These are phyloP conservation scores for Podaxis carcinomalis DNA, from an alignment of 768 basidiomycete genomes.

Conservation along the genomic window DNA sequence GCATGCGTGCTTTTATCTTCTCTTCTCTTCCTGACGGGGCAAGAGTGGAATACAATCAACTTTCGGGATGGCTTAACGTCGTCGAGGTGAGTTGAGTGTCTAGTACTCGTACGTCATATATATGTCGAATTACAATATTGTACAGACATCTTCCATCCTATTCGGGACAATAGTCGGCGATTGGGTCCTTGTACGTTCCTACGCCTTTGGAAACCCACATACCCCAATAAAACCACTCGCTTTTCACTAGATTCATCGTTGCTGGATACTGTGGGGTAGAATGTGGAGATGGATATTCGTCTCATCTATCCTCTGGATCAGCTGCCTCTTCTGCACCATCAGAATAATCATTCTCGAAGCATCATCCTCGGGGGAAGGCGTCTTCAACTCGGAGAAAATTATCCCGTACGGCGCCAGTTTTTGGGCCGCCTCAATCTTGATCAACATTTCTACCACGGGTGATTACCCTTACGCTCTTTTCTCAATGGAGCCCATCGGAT, in stretches of 20 bases:
- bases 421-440: constrained; percentile 4
- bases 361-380: background rate
- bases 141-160: background rate
- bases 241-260: constrained; percentile 1
- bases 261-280: constrained; percentile 6
- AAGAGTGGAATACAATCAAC: background rate
- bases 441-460: constrained; percentile 9
- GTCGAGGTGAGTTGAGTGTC: background rate
- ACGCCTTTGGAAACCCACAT: background rate
- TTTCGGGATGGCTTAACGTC: constrained; percentile 4
- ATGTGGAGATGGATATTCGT: background rate
- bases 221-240: too few relatives aligned
- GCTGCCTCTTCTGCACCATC: constrained; percentile 3
- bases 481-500: background rate
- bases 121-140: background rate
- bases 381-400: background rate
- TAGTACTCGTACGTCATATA: too few relatives aligned
- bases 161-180: background rate
- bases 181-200: constrained; percentile 1
- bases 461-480: background rate
- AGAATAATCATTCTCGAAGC: constrained; percentile 1
- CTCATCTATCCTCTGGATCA: constrained; percentile 1
- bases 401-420: constrained; percentile 1
- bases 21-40: background rate
- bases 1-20: background rate